Evolutionary conservation across 139 green algal species (phyloP).

Genomic region (Haematococcus sp.): DNA sequence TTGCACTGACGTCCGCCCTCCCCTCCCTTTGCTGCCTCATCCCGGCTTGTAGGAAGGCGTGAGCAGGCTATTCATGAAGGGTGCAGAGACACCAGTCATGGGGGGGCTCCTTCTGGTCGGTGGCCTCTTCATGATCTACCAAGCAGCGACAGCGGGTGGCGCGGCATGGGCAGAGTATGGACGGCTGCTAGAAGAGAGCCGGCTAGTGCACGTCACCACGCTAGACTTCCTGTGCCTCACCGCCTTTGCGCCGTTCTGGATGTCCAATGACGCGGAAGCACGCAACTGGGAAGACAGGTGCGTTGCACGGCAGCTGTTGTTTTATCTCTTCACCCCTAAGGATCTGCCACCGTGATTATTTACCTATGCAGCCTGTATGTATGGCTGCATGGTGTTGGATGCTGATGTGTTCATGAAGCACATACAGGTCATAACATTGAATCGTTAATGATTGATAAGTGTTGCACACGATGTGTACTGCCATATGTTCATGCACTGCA

Average conservation of each 20-base stretch:
- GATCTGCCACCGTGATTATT: no score
- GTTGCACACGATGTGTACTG: no score
- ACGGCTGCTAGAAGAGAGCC: conserved; percentile 70
- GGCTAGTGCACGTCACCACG: conserved; percentile 75
- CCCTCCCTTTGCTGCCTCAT: no score
- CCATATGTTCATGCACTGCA: no score
- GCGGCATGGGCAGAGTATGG: conserved; percentile 48
- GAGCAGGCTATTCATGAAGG: conserved; percentile 50
- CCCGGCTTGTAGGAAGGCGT: conserved; percentile 1
- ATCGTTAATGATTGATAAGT: no score
- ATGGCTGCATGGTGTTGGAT: no score
- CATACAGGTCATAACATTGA: no score
- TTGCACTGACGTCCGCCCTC: no score
- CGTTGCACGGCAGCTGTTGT: background rate
- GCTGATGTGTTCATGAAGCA: no score
- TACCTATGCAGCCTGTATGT: no score
- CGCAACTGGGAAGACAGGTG: conserved; percentile 70
- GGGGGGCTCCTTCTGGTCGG: conserved; percentile 41
- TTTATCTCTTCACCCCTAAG: no score
- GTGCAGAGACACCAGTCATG: conserved; percentile 48
- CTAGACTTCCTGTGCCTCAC: conserved; percentile 78
- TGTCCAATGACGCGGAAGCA: conserved; percentile 73
- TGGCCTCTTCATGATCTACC: conserved; percentile 14
- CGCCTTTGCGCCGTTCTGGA: conserved; percentile 78
- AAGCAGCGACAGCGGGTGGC: conserved; percentile 14